phyloP scores from a whole-genome alignment of 1,284 basidiomycete species.

The Cryptococcus jaspeensis region DNA sequence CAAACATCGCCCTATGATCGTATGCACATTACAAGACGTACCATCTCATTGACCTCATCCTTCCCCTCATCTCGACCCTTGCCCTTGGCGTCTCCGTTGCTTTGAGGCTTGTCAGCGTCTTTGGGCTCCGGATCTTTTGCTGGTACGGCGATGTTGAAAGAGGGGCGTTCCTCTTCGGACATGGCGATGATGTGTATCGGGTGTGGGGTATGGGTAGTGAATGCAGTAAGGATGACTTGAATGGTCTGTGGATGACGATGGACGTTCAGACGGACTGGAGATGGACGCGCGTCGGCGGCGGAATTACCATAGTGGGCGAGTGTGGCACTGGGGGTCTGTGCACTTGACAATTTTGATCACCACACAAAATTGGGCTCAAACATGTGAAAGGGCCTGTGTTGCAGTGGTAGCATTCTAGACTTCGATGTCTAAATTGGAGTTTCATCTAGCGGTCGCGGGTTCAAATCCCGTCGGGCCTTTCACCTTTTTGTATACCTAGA shows the following conservation, averaged over 20 bases:
- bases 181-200: constrained; percentile 12
- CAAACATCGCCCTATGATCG: background rate
- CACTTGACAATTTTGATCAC: background rate
- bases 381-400: constrained; percentile 18
- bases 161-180: constrained; percentile 30
- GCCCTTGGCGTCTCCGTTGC: constrained; percentile 43
- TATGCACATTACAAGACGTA: constrained; percentile 52
- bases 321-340: background rate
- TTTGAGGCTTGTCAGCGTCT: constrained; percentile 54
- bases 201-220: background rate
- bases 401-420: constrained; percentile 28
- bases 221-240: background rate
- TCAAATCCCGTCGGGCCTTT: constrained; percentile 23
- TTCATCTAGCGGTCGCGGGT: constrained; percentile 26
- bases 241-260: background rate
- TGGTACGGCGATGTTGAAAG: constrained; percentile 49
- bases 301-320: background rate
- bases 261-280: background rate
- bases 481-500: constrained; percentile 5
- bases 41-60: constrained; percentile 74
- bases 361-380: background rate
- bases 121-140: constrained; percentile 53
- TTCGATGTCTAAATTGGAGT: constrained; percentile 23
- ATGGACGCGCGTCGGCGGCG: background rate
- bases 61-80: constrained; percentile 44